Evolutionary conservation across 2,329 filamentous ascomycete genomes (phyloP), one percentile per base, ranked within the genome.

Genomic region (Phialophora chinensis): DNA sequence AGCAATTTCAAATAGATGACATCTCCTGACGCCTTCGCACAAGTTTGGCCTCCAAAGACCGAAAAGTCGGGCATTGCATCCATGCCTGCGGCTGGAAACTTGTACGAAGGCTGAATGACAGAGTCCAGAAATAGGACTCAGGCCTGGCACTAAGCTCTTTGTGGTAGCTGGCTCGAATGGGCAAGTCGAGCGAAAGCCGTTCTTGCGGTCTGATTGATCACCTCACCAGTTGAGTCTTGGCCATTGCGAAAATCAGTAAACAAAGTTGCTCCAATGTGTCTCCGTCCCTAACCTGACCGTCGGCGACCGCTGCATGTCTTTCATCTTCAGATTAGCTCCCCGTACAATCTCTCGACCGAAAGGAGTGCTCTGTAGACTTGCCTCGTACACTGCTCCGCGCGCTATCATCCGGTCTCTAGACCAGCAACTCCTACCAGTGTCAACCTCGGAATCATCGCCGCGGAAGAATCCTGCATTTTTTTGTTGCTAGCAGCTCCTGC

Each of bases 51-150:
- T 42, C 14, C 14, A 42, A 42, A 17, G 35, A 4, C 35, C 35
- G 14, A 42, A 6, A 3, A 6, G 3, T 42, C 14, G 35, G 35
- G 35, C 35, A 5, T 42, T 33, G 5, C 53, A 55, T 25, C 10
- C 12, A 58, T 25, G 20, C 20, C n/a, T 25, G 31, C 33, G 55
- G 55, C 33, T 29, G 55, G 55, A 38, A n/a, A 33, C 33, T 25
- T 1, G 35, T 29, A 42, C 33, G 35, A 33, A 58, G 55, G 35
- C 55, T 42, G 31, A 58, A 25, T 23, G 55, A 44, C 27, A 27
- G 27, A 27, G 33, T 42, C 31, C 55, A 58, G 17, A 38, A 58
- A 58, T 58, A 58, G 55, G 7, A 58, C 14, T n/a, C 20, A 17
- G 35, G 35, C 35, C 23, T 31, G 4, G 33, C 55, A 33, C 55